Evolutionary conservation across 345 rosid genomes (phyloP).

Genomic region (Salix caprea): DNA sequence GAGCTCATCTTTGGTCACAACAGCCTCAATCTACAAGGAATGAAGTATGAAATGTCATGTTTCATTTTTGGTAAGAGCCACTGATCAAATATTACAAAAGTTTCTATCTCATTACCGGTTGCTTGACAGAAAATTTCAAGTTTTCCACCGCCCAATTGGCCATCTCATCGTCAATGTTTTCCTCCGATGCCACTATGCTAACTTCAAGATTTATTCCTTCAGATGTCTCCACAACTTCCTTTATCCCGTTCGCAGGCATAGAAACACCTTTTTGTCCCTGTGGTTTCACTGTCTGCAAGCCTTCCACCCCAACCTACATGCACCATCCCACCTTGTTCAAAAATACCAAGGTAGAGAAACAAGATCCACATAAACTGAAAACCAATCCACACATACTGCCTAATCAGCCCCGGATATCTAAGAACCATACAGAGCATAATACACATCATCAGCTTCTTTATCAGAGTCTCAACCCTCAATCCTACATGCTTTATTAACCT

Average conservation of each 20-base stretch:
- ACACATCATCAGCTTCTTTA: background rate
- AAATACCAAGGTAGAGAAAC: conserved; percentile 6
- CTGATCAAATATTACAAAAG: conserved; percentile 15
- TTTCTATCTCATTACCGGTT: conserved; percentile 60
- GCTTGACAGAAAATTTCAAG: conserved; percentile 79
- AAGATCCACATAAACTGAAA: background rate
- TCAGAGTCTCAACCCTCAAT: background rate
- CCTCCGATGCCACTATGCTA: conserved; percentile 52
- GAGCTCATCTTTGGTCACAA: conserved; percentile 84
- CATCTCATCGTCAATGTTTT: conserved; percentile 44
- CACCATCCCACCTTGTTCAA: background rate
- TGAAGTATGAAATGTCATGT: conserved; percentile 2
- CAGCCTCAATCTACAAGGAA: conserved; percentile 66
- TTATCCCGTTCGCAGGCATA: conserved; percentile 48
- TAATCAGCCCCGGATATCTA: background rate
- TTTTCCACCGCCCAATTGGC: conserved; percentile 77
- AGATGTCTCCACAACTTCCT: conserved; percentile 42
- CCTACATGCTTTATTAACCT: background rate
- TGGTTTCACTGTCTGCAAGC: conserved; percentile 84
- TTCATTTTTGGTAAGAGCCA: background rate
- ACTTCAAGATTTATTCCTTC: conserved; percentile 81
- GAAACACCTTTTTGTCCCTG: conserved; percentile 35
- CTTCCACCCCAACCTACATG: conserved; percentile 75
- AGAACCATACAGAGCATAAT: background rate
- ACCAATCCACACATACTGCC: background rate